Base-by-base conservation (phyloP, 169 alveolate genomes). In the Eimeria falciformis region DNA sequence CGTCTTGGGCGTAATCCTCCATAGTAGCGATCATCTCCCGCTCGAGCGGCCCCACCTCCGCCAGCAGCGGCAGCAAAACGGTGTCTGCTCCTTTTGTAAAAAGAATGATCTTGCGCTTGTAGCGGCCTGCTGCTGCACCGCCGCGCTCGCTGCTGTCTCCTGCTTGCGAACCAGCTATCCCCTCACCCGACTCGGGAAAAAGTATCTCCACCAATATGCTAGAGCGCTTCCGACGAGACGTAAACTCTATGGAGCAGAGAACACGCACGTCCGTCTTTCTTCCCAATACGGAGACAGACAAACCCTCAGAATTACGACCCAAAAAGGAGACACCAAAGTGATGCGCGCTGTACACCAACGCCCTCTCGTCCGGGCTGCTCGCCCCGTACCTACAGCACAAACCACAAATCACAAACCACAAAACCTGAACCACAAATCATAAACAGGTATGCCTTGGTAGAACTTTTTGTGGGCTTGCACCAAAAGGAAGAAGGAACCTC, bases 71-170 rank as follows among this genome's bases (percentile, higher is more conserved):
- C 53, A 96, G 9, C 96, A 98, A 97, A 5, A 97, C 97, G 25
- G 98, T 95, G 92, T 98, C 99, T 47, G 99, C 99, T 12, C 99
- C 99, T 93, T 98, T 98, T 45, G 97, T 94, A 90, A 96, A 56
- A 33, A 81, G 73, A 9, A 81, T 33, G 50, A 81, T 46, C 21
- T 37, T 46, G 21, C 73, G 43, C 3, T 33, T 11, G 18, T 29
- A 33, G 14, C 21, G n/a, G 37, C 43, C 18, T n/a, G 4, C 18
- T n/a, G 58, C 55, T 47, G n/a, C 25, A 21, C 75, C 21, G 75
- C 75, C 21, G 75, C 75, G 9, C 9, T 25, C 21, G 75, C 75
- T 62, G 75, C 75, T 62, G 75, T 21, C 21, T 12, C 33, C 29
- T 6, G 37, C 75, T 12, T 9, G 11, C 9, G 75, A 12, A 23